Base-by-base conservation (phyloP, 495 filamentous ascomycete genomes). In the Aspergillus asperescens region DNA sequence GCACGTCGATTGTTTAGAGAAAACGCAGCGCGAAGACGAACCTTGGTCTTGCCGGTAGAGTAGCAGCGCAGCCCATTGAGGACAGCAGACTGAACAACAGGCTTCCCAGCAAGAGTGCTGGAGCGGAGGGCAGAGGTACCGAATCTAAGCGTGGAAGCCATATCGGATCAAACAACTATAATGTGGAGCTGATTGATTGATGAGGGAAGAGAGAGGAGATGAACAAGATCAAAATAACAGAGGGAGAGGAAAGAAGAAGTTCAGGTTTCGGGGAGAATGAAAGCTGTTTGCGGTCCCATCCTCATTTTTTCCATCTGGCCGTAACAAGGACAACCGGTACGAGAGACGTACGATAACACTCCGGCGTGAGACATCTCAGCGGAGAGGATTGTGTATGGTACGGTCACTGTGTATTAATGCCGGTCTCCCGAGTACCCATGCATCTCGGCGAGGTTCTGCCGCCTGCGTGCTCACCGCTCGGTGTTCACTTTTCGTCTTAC, bases 1-100 rank as follows among this genome's bases (percentile, higher is more conserved):
- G 38, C 22, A 48, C n/a, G 24, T 27, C 12, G 16, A 42, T 45
- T 15, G 45, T 4, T 20, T 40, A 43, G n/a, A n/a, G 5, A 23
- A 19, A 25, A 23, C 31, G 18, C n/a, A 12, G 12, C 46, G 19
- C 13, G 9, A 42, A 55, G 34, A 57, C 31, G 28, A 53, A 91
- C 92, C 83, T 91, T 86, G 52, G 85, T 77, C 79, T 96, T 96
- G 35, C 72, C 79, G 59, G 89, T 81, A 47, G 90, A 94, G 74
- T 95, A 96, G 81, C 81, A 84, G 72, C 91, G 83, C 66, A 85
- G 71, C 65, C 90, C 87, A 76, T 84, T 89, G 77, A 88, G 85
- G 70, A 83, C 81, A 60, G 79, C 81, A 70, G 83, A 78, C 71
- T 81, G 81, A 62, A 78, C 77, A 61, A 64, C 79, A 65, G 69